These are phyloP conservation scores for Penstemon barbatus DNA, from an alignment of 257 asterid species.

Conservation along the genomic window DNA sequence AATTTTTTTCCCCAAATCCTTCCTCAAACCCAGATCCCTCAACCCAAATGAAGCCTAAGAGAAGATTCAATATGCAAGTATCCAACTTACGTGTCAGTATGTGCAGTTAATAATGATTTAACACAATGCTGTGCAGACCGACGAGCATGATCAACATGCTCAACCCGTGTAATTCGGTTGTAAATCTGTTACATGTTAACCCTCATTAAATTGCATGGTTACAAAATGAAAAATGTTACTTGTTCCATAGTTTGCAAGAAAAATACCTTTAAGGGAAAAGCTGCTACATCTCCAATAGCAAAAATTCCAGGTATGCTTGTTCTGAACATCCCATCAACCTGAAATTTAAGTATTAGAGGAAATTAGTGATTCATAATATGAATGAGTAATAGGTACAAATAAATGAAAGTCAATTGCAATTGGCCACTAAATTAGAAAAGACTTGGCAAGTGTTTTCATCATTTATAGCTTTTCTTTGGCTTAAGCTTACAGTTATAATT, in stretches of 20 bases:
- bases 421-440: no score
- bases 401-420: neutral
- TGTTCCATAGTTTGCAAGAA: constrained; percentile 21
- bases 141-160: constrained; percentile 98
- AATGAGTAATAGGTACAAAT: neutral
- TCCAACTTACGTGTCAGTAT: constrained; percentile 60
- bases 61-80: constrained; percentile 21
- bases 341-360: constrained; percentile 31
- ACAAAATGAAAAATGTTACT: constrained; percentile 1
- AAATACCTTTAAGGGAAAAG: constrained; percentile 87
- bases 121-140: constrained; percentile 91
- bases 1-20: no score
- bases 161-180: constrained; percentile 81
- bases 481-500: no score
- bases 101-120: constrained; percentile 73
- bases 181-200: constrained; percentile 56
- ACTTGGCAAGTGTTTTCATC: neutral
- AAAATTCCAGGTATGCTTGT: constrained; percentile 83
- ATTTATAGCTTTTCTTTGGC: neutral
- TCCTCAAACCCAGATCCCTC: no score
- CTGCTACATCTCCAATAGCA: constrained; percentile 95
- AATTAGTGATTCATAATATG: neutral
- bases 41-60: neutral
- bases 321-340: constrained; percentile 94
- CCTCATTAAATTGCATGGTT: constrained; percentile 23